A percentile compares a stretch with the other conserved stretches of the same genome.
Conservation (phyloP, 805 yeast genomes). For the Saccharomyces jurei region DNA sequence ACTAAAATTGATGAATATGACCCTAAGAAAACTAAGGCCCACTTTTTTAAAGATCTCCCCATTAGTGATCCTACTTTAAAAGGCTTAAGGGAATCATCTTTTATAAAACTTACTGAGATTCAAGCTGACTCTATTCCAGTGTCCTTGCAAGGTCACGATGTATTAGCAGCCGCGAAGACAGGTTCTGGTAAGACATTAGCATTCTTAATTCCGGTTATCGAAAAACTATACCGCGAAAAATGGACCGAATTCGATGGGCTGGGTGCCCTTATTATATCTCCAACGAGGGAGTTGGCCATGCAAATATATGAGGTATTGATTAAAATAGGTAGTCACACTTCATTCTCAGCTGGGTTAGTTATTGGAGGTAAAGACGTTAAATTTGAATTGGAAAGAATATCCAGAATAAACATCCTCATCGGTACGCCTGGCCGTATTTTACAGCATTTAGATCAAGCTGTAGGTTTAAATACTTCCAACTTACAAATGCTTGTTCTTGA, state of each 20-base stretch:
- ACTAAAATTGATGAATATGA: constrained; percentile 48
- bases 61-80: constrained; percentile 51
- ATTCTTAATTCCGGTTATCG: constrained; percentile 73
- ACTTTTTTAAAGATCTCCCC: constrained; percentile 73
- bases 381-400: constrained; percentile 72
- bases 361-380: constrained; percentile 89
- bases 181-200: constrained; percentile 84
- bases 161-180: constrained; percentile 83
- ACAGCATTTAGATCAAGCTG: constrained; percentile 87
- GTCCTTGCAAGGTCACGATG: constrained; percentile 68
- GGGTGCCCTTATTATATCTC: constrained; percentile 84
- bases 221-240: constrained; percentile 54
- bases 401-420: constrained; percentile 70
- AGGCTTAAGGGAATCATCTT: constrained; percentile 76
- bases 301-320: constrained; percentile 82
- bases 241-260: constrained; percentile 84
- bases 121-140: constrained; percentile 72
- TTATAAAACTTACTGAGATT: constrained; percentile 73
- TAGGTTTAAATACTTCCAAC: constrained; percentile 66
- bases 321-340: constrained; percentile 67
- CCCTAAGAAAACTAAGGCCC: constrained; percentile 30
- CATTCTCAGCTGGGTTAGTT: constrained; percentile 81
- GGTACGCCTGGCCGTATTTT: constrained; percentile 89
- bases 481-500: constrained; percentile 75
- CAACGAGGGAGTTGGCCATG: constrained; percentile 85